Evolutionary conservation across 345 rosid species (phyloP).

Genomic region (Brassica cretica): DNA sequence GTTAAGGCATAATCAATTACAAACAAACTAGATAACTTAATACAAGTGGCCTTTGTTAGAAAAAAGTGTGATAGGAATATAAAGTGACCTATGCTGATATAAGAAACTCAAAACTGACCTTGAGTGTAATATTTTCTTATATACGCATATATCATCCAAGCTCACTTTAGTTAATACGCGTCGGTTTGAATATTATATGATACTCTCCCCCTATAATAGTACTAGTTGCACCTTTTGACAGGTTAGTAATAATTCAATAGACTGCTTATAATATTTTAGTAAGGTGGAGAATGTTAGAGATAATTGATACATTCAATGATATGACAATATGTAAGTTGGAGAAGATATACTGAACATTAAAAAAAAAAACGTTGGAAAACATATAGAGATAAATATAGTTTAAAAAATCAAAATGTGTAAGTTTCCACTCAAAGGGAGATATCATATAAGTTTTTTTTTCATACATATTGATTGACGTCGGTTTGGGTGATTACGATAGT

Average conservation of each 20-base stretch:
- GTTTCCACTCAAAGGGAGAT: neutral
- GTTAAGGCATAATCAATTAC: too few species aligned
- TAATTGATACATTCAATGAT: constrained; percentile 19
- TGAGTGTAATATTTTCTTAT: neutral
- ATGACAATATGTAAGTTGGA: neutral
- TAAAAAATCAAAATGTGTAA: neutral
- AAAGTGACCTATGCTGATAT: too few species aligned
- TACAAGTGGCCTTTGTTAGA: too few species aligned
- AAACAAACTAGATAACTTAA: too few species aligned
- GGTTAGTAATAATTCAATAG: constrained; percentile 39
- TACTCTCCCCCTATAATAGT: constrained; percentile 15
- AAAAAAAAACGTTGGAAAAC: neutral
- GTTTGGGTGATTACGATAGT: constrained; percentile 12
- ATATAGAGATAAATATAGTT: neutral
- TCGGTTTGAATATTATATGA: constrained; percentile 28
- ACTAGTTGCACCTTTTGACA: constrained; percentile 41
- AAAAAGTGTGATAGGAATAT: too few species aligned
- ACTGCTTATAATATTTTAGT: constrained; percentile 31
- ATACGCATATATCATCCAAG: constrained; percentile 14
- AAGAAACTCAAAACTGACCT: too few species aligned
- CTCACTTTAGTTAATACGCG: constrained; percentile 28
- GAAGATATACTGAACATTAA: neutral
- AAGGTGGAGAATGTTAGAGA: constrained; percentile 24
- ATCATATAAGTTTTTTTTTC: neutral
- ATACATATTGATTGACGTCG: constrained; percentile 8